Evolutionary conservation across 768 basidiomycete species (phyloP), one percentile per base, ranked within the genome.

Genomic region (Fomitopsis serialis): DNA sequence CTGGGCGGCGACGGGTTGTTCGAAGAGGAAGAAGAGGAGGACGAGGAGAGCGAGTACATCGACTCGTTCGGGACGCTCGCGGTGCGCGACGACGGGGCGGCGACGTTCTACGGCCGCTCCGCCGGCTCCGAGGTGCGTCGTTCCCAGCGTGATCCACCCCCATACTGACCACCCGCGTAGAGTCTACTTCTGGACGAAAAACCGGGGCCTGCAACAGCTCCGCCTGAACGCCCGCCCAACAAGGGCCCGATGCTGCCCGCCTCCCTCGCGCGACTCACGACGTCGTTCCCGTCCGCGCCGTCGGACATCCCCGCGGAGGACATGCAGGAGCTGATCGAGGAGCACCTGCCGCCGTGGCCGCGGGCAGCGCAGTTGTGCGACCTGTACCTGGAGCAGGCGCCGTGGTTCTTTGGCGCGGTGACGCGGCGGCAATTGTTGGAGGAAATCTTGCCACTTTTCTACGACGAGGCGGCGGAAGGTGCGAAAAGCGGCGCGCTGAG

Each of bases 331-430:
- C 69, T 85, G 57, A 60, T 81, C 19, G 64, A 72, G 37, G 63
- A 68, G 15, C 76, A 79, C 61, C 74, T 89, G 1, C 88, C 88
- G 0, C 66, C 78, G 0, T 84, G 80, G 75, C 63, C 68, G 8
- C 82, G 85, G 35, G 81, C 83, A 0, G 71, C 67, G 43, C 75
- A 79, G 29, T 74, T 90, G 32, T 78, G 76, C 58, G 77, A 81
- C n/a, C 72, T 87, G 12, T 90, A 89, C 65, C 76, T 89, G 37
- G 82, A 84, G n/a, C 82, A 86, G 61, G 85, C 87, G 2, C 83
- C 85, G 0, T 90, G 88, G 88, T 87, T 89, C 63, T 88, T 87
- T 54, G 83, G 86, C 21, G 82, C 86, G 2, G 79, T 89, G 35
- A 82, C 82, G 2, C 72, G 74, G 42, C 72, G 71, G 15, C 87